These are phyloP conservation scores for Microbotryum intermedium DNA, from an alignment of 1,284 basidiomycete genomes.

Conservation along the genomic window DNA sequence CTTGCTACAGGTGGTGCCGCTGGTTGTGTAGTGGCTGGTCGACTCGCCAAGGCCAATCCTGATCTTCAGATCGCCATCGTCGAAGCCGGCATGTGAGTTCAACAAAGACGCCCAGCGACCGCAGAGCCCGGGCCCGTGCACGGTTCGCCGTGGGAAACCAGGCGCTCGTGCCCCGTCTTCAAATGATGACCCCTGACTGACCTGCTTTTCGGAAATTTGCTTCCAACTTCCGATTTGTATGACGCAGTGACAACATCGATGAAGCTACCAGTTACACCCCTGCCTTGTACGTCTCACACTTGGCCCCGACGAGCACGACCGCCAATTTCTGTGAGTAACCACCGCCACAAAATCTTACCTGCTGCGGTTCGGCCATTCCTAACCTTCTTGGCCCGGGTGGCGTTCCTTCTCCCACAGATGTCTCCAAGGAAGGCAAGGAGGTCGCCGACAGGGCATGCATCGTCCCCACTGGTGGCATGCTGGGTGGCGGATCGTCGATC, in stretches of 20 bases:
- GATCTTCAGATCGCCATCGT: constrained; percentile 64
- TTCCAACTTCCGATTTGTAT: too few relatives aligned
- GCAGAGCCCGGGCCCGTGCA: neutral
- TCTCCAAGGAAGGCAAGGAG: neutral
- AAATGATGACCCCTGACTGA: neutral
- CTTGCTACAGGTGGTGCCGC: constrained; percentile 54
- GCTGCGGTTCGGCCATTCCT: neutral
- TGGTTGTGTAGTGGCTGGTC: constrained; percentile 59
- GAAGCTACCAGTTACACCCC: neutral
- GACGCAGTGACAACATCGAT: too few relatives aligned
- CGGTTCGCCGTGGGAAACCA: neutral
- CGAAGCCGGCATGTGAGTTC: constrained; percentile 33
- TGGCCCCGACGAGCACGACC: constrained; percentile 51
- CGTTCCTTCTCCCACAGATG: neutral
- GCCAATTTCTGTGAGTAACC: constrained; percentile 18
- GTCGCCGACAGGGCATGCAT: constrained; percentile 53
- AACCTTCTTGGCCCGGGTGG: neutral
- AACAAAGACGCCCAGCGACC: neutral
- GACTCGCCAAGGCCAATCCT: constrained; percentile 60
- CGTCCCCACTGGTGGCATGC: constrained; percentile 47
- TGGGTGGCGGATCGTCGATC: constrained; percentile 17
- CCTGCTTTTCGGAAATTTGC: neutral
- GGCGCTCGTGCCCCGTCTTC: neutral
- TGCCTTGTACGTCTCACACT: constrained; percentile 47
- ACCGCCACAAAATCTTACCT: neutral